phyloP scores from a whole-genome alignment of 768 basidiomycete species.

The Leccinum broughii region DNA sequence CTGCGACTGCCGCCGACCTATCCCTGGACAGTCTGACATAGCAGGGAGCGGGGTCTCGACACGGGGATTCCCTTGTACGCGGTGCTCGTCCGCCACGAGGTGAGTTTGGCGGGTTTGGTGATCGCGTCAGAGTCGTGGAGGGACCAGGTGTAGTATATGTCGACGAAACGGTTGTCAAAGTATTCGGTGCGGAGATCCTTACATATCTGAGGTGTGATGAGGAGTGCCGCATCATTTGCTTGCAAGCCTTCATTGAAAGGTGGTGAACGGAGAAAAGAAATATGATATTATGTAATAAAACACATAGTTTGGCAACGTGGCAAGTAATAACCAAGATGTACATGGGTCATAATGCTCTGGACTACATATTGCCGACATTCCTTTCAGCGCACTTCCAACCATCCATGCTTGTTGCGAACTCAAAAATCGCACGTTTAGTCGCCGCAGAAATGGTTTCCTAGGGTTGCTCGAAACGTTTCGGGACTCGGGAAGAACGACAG shows the following conservation, averaged over 20 bases:
- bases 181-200: conserved; percentile 89
- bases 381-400: conserved; percentile 14
- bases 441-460: conserved; percentile 23
- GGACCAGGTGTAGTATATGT: conserved; percentile 74
- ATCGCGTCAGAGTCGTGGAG: conserved; percentile 26
- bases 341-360: conserved; percentile 19
- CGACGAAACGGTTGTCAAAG: conserved; percentile 45
- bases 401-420: conserved; percentile 7
- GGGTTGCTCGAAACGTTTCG: conserved; percentile 17
- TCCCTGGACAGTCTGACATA: conserved; percentile 23
- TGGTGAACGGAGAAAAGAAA: conserved; percentile 88
- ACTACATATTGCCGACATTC: conserved; percentile 21
- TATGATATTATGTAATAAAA: conserved; percentile 7
- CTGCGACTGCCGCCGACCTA: conserved; percentile 27
- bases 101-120: conserved; percentile 59
- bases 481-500: conserved; percentile 3
- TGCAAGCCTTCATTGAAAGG: conserved; percentile 41
- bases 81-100: conserved; percentile 64
- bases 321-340: no score
- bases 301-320: conserved; percentile 27
- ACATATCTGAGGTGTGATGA: conserved; percentile 84
- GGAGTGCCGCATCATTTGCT: conserved; percentile 45
- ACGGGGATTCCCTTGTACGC: conserved; percentile 78
- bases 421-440: conserved; percentile 22
- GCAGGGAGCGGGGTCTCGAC: conserved; percentile 52